Evolutionary conservation across 306 rosid genomes (phyloP).

Genomic region (Ceratonia siliqua): DNA sequence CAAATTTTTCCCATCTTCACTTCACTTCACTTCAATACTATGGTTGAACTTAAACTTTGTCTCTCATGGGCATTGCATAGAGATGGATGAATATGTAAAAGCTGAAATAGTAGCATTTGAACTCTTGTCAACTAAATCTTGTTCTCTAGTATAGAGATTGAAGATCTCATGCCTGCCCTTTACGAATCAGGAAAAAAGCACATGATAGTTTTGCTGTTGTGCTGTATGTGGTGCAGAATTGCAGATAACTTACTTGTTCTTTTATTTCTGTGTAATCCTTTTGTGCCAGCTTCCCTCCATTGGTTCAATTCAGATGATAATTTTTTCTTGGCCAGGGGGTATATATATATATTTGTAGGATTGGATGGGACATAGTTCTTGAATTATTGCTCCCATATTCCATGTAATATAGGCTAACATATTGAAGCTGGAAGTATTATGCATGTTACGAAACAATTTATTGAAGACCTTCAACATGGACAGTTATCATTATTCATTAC

Average conservation of each 20-base stretch:
- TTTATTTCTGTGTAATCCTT: neutral
- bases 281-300: neutral
- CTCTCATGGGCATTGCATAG: neutral
- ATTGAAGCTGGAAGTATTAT: slow-evolving; percentile 5
- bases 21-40: slow-evolving; percentile 6
- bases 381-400: slow-evolving; percentile 12
- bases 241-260: neutral
- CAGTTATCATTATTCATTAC: no score
- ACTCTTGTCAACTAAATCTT: neutral
- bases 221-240: slow-evolving; percentile 11
- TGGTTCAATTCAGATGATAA: neutral
- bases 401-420: slow-evolving; percentile 5
- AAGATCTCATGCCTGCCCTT: neutral
- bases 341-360: neutral
- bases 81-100: slow-evolving; percentile 8
- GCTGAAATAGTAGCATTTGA: neutral
- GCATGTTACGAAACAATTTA: neutral
- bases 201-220: slow-evolving; percentile 9
- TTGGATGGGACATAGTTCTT: slow-evolving; percentile 6
- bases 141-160: neutral
- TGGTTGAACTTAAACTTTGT: neutral
- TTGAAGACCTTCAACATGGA: neutral
- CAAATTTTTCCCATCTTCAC: neutral
- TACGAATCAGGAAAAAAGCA: slow-evolving; percentile 1
- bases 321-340: neutral